phyloP scores from a whole-genome alignment of 1,284 basidiomycete genomes.

The Cutaneotrichosporon cutaneum region DNA sequence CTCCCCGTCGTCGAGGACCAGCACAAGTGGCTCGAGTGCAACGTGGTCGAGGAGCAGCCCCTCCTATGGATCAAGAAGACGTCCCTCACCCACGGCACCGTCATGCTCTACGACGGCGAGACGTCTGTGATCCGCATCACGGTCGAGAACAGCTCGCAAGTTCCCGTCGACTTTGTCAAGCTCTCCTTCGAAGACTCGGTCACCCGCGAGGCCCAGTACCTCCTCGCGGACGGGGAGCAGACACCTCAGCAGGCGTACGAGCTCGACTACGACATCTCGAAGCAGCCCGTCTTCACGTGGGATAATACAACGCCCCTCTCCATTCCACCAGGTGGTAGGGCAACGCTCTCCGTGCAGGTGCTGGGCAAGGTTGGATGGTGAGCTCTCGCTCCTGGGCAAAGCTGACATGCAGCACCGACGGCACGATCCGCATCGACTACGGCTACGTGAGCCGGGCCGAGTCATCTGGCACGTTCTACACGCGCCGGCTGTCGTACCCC shows the following conservation, averaged over 20 bases:
- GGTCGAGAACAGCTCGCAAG: constrained; percentile 77
- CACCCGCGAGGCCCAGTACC: constrained; percentile 68
- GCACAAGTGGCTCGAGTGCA: constrained; percentile 42
- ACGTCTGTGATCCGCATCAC: constrained; percentile 67
- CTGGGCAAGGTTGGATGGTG: constrained; percentile 81
- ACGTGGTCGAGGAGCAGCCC: constrained; percentile 80
- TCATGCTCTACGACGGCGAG: constrained; percentile 94
- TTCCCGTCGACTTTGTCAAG: constrained; percentile 80
- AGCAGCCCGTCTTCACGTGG: constrained; percentile 80
- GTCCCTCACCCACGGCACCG: constrained; percentile 82
- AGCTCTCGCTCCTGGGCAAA: constrained; percentile 53
- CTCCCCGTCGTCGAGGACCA: constrained; percentile 8
- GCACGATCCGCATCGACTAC: constrained; percentile 79
- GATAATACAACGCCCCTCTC: constrained; percentile 53
- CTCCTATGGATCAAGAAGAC: constrained; percentile 77
- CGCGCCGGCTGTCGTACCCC: constrained; percentile 77
- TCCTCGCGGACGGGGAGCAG: constrained; percentile 73
- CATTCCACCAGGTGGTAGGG: constrained; percentile 70
- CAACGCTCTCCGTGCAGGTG: constrained; percentile 68
- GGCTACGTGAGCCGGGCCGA: constrained; percentile 61
- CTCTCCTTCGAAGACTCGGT: constrained; percentile 87
- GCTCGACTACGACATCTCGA: constrained; percentile 76
- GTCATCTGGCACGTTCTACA: constrained; percentile 62
- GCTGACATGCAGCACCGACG: constrained; percentile 62
- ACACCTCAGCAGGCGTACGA: constrained; percentile 85